Conservation (phyloP, 2,329 filamentous ascomycete genomes). For the Blastomyces gilchristii region DNA sequence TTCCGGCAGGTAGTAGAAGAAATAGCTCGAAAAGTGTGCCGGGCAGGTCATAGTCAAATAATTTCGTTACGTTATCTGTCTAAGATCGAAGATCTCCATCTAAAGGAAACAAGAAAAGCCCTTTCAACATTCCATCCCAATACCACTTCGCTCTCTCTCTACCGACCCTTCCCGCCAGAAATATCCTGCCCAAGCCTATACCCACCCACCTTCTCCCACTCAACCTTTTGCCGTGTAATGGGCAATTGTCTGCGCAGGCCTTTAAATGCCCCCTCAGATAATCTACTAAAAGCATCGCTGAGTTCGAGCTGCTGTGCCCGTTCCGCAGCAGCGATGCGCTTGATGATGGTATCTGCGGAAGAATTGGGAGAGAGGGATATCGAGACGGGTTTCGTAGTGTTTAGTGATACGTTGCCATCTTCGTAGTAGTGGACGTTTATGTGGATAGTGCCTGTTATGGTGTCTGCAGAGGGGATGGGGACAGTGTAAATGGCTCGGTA, state of each 20-base stretch:
- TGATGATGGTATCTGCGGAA: conserved; percentile 60
- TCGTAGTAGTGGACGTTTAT: conserved; percentile 99
- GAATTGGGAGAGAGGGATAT: conserved; percentile 51
- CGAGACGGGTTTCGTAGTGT: conserved; percentile 70
- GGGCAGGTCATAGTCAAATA: neutral
- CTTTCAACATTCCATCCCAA: neutral
- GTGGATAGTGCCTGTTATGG: conserved; percentile 69
- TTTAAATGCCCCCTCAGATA: conserved; percentile 96
- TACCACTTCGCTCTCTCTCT: neutral
- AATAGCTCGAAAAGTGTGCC: neutral
- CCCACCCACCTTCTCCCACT: conserved; percentile 96
- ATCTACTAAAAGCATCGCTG: conserved; percentile 74
- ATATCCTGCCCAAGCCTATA: conserved; percentile 79
- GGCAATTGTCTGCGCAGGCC: conserved; percentile 81
- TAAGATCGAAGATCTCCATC: neutral
- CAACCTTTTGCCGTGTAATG: conserved; percentile 95
- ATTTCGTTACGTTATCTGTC: neutral
- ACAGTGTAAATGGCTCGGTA: conserved; percentile 86
- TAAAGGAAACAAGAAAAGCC: neutral
- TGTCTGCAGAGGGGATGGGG: conserved; percentile 47
- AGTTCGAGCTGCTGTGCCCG: conserved; percentile 94
- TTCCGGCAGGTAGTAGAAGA: neutral
- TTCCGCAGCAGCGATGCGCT: conserved; percentile 68
- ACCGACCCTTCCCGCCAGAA: conserved; percentile 50
- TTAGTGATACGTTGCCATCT: conserved; percentile 89